Evolutionary conservation across 805 yeast genomes (phyloP).

Genomic region (Kazachstania taianensis): DNA sequence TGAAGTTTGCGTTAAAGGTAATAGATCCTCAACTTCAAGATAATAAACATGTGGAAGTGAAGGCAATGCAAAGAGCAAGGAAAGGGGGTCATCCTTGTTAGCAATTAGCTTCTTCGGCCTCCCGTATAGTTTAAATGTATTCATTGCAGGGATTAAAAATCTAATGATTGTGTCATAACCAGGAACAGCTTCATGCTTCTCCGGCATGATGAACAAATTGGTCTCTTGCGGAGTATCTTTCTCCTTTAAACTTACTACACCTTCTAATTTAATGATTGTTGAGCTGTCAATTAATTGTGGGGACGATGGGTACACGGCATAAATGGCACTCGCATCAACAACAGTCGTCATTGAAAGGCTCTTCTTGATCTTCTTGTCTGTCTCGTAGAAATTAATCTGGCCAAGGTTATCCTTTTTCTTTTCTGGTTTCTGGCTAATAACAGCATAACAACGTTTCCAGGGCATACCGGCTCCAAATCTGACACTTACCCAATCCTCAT

Average conservation of each 20-base stretch:
- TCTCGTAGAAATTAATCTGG: conserved; percentile 68
- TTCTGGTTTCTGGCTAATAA: conserved; percentile 58
- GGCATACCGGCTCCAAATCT: conserved; percentile 97
- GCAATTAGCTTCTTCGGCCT: conserved; percentile 57
- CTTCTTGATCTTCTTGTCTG: conserved; percentile 63
- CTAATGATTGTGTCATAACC: conserved; percentile 67
- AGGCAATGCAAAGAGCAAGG: conserved; percentile 64
- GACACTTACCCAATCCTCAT: conserved; percentile 91
- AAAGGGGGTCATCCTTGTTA: conserved; percentile 41
- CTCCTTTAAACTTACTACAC: conserved; percentile 53
- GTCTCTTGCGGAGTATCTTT: conserved; percentile 40
- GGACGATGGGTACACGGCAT: conserved; percentile 89
- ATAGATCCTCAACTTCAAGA: conserved; percentile 48
- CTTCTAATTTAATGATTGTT: conserved; percentile 84
- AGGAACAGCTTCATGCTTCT: conserved; percentile 59
- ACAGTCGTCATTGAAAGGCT: conserved; percentile 70
- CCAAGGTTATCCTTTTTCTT: conserved; percentile 42
- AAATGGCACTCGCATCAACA: conserved; percentile 55
- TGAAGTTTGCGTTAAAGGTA: conserved; percentile 31
- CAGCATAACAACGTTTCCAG: conserved; percentile 91
- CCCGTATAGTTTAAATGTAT: conserved; percentile 63
- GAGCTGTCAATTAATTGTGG: conserved; percentile 72
- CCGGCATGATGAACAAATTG: conserved; percentile 52
- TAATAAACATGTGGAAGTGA: conserved; percentile 60
- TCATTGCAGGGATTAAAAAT: conserved; percentile 57